Base-by-base conservation (phyloP, 805 yeast species). In the Metschnikowia hibisci region DNA sequence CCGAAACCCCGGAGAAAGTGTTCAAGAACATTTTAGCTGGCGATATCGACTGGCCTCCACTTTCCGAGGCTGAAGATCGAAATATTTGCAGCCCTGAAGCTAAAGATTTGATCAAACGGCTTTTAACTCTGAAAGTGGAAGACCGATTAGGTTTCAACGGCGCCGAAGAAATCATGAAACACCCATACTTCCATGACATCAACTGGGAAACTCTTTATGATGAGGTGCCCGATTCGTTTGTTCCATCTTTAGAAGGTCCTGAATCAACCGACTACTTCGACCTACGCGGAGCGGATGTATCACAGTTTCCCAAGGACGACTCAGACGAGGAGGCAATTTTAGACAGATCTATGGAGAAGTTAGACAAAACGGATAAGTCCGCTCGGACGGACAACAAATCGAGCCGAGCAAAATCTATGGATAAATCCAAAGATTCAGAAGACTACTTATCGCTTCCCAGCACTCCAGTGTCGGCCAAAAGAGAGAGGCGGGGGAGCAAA, bases 201-300 rank as follows among this genome's bases (percentile, higher is more conserved):
- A 70, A 83, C 44, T 93, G 99, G 98, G 78, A 73, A 13, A 67
- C 71, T 2, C 70, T 93, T 13, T 87, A 82, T 57, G 70, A 69
- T 13, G 84, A 80, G 41, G 84, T 79, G 28, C 89, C 93, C 0
- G 56, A 53, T 10, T 79, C 95, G 0, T 93, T 93, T 65, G 81
- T 89, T 6, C 99, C 99, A 0, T 67, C 68, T 10, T 67, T 78
- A 7, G 87, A 81, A 6, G 76, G 87, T 53, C 96, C 96, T 0
- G 95, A 86, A 55, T 81, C 82, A 37, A 90, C 97, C 0, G 95
- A 88, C 41, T 91, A 93, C 58, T 93, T 91, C 63, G 99, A 93
- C 55, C 53, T 75, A 4, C 77, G 99, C 55, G 99, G 99, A 4
- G 98, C 96, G 0, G 80, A 75, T 9, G 64, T 86, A 56, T 71